Evolutionary conservation across 208 protist species (phyloP).

Genomic region (Leishmania aethiopica): DNA sequence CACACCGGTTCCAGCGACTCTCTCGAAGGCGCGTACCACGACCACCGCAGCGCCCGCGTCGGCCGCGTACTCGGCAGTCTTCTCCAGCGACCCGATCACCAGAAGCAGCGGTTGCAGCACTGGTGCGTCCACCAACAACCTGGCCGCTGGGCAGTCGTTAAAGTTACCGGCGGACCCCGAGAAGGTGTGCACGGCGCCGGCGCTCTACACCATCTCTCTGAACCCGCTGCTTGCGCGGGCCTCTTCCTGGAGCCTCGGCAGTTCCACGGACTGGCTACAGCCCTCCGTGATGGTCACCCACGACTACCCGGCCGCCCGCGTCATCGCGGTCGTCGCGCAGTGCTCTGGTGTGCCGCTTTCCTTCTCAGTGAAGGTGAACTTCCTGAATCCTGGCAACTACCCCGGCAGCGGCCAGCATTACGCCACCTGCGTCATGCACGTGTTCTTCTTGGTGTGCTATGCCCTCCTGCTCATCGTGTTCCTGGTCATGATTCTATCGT

Average conservation of each 20-base stretch:
- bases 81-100: neutral
- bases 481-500: constrained; percentile 41
- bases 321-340: constrained; percentile 61
- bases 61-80: neutral
- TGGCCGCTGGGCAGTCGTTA: neutral
- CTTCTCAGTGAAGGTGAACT: constrained; percentile 31
- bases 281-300: constrained; percentile 25
- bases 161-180: constrained; percentile 32
- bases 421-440: constrained; percentile 41
- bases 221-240: constrained; percentile 31
- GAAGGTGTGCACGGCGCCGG: constrained; percentile 39
- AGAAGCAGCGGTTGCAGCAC: neutral
- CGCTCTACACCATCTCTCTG: constrained; percentile 42
- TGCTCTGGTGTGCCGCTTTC: constrained; percentile 55
- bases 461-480: constrained; percentile 31
- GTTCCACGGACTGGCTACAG: constrained; percentile 16
- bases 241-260: constrained; percentile 26
- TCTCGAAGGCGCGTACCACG: neutral
- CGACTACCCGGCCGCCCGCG: constrained; percentile 21
- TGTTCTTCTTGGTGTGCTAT: constrained; percentile 43
- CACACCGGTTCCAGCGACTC: neutral
- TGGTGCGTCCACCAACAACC: neutral
- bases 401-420: constrained; percentile 40
- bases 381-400: constrained; percentile 29
- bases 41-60: neutral